Conservation (phyloP, 2,329 filamentous ascomycete species). For the Neophaeococcomyces aloes region DNA sequence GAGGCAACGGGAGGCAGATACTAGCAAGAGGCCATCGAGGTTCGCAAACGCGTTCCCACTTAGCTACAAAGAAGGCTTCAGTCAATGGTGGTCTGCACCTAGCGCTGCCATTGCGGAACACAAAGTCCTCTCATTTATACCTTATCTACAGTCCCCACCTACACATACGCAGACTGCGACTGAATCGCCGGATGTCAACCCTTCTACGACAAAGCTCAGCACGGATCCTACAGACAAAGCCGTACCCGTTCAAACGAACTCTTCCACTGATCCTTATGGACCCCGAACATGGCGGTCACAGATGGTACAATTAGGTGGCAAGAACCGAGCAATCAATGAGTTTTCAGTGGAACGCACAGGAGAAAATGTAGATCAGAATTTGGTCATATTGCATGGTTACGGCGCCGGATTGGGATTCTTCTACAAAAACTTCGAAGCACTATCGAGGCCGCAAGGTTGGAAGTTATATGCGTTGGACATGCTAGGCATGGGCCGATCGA, state of each 20-base stretch:
- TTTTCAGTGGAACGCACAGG: conserved; percentile 78
- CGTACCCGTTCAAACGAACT: conserved; percentile 38
- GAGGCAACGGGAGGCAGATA: conserved; percentile 31
- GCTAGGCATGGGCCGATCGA: conserved; percentile 86
- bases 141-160: conserved; percentile 63
- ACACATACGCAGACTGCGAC: conserved; percentile 56
- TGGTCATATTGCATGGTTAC: conserved; percentile 95
- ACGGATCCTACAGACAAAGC: conserved; percentile 28
- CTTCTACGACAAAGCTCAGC: conserved; percentile 29
- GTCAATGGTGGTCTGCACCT: conserved; percentile 89
- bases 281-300: conserved; percentile 76
- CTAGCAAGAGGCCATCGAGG: conserved; percentile 22
- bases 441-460: conserved; percentile 70
- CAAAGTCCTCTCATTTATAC: conserved; percentile 74
- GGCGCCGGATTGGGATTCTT: conserved; percentile 94
- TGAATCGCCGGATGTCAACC: conserved; percentile 35
- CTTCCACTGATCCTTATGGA: conserved; percentile 63
- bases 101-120: conserved; percentile 77
- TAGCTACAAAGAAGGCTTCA: conserved; percentile 81
- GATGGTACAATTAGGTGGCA: conserved; percentile 74
- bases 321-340: conserved; percentile 81
- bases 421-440: conserved; percentile 91
- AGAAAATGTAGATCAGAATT: conserved; percentile 68
- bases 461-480: conserved; percentile 90
- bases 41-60: conserved; percentile 59